Evolutionary conservation across 257 asterid genomes (phyloP).

Genomic region (Nicotiana noctiflora): DNA sequence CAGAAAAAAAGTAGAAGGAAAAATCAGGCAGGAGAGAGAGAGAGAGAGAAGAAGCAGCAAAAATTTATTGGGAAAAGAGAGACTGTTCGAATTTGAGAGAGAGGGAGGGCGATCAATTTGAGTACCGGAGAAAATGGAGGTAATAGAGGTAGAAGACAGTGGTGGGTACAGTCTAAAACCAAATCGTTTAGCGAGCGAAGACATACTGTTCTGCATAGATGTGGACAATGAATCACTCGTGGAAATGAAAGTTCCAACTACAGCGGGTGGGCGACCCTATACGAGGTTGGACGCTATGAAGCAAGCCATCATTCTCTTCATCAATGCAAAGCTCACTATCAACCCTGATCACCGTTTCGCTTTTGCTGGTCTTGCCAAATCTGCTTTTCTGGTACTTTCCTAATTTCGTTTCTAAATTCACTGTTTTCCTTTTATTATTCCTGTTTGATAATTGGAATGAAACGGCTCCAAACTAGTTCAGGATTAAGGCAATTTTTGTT

Average conservation of each 20-base stretch:
- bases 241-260: slow-evolving; percentile 68
- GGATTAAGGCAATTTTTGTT: no score
- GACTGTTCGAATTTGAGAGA: neutral
- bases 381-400: slow-evolving; percentile 5
- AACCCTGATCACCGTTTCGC: slow-evolving; percentile 92
- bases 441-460: no score
- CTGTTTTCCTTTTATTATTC: no score
- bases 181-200: slow-evolving; percentile 49
- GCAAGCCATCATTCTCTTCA: slow-evolving; percentile 70
- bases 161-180: slow-evolving; percentile 32
- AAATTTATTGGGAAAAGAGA: no score
- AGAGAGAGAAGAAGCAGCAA: no score
- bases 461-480: no score
- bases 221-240: slow-evolving; percentile 67
- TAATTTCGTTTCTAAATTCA: neutral
- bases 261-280: slow-evolving; percentile 62
- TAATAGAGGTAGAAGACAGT: slow-evolving; percentile 24
- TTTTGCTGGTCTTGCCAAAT: slow-evolving; percentile 54
- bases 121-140: slow-evolving; percentile 29
- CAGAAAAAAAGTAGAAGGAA: no score
- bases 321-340: slow-evolving; percentile 74
- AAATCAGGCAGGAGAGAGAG: no score
- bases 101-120: neutral
- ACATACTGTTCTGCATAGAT: slow-evolving; percentile 84
- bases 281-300: slow-evolving; percentile 76